Conservation (phyloP, 2,329 filamentous ascomycete genomes). For the Aureobasidium vineae region DNA sequence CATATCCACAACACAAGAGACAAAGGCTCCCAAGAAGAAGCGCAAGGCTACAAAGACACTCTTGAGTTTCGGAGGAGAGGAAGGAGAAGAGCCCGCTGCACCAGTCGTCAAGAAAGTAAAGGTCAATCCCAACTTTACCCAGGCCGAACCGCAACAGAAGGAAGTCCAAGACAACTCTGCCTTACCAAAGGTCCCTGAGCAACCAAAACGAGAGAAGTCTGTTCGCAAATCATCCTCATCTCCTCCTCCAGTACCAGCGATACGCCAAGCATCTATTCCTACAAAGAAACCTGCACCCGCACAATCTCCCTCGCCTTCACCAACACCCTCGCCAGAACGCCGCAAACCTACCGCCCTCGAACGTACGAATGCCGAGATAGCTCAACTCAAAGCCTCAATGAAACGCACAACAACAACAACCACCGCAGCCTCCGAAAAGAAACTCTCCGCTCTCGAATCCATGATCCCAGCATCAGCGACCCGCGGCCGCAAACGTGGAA, state of each 20-base stretch:
- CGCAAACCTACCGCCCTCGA: slow-evolving; percentile 50
- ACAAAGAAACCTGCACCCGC: neutral
- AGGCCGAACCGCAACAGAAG: slow-evolving; percentile 38
- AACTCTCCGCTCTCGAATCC: slow-evolving; percentile 66
- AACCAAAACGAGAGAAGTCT: slow-evolving; percentile 2
- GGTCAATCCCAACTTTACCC: slow-evolving; percentile 73
- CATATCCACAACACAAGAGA: slow-evolving; percentile 48
- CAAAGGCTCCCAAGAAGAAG: slow-evolving; percentile 50
- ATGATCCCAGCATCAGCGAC: slow-evolving; percentile 72
- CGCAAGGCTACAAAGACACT: slow-evolving; percentile 71
- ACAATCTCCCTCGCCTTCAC: slow-evolving; percentile 33
- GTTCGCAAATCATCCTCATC: slow-evolving; percentile 14
- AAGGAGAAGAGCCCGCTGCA: slow-evolving; percentile 54
- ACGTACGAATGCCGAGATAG: slow-evolving; percentile 75
- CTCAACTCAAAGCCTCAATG: slow-evolving; percentile 78
- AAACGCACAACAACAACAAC: slow-evolving; percentile 50
- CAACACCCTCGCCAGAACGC: slow-evolving; percentile 36
- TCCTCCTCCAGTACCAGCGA: neutral
- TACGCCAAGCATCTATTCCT: neutral
- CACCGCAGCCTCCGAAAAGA: slow-evolving; percentile 48
- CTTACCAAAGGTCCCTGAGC: slow-evolving; percentile 28
- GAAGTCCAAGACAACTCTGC: slow-evolving; percentile 4
- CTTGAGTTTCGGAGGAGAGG: slow-evolving; percentile 71
- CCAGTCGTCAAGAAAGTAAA: slow-evolving; percentile 72
- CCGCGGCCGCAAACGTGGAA: slow-evolving; percentile 66